Evolutionary conservation across 148 eudicot species (phyloP).

Genomic region (Rhododendron ovatum): DNA sequence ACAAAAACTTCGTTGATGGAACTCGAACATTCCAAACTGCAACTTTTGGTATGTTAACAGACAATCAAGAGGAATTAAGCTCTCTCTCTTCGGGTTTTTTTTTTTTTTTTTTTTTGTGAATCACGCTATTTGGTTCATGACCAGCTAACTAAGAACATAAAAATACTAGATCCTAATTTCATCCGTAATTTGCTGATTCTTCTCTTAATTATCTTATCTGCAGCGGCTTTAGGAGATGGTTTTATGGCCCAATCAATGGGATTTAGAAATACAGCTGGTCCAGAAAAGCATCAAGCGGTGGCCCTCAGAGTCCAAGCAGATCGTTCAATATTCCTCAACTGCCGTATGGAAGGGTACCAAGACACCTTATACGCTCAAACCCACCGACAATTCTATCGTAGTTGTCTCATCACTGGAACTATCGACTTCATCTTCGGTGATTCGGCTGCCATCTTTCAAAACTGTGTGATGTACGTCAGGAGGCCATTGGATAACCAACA

Average conservation of each 20-base stretch:
- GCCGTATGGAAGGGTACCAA: conserved; percentile 70
- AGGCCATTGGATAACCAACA: conserved; percentile 55
- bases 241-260: conserved; percentile 66
- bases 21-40: conserved; percentile 63
- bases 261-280: conserved; percentile 75
- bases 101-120: background rate
- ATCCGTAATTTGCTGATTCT: background rate
- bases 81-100: background rate
- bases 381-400: conserved; percentile 59
- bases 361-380: conserved; percentile 63
- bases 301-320: conserved; percentile 74
- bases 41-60: conserved; percentile 60
- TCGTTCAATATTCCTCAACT: conserved; percentile 57
- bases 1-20: conserved; percentile 66
- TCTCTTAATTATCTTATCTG: background rate
- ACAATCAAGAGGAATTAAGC: background rate
- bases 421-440: conserved; percentile 75
- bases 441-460: conserved; percentile 60
- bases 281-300: conserved; percentile 76
- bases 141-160: background rate
- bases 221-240: conserved; percentile 69
- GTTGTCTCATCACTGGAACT: conserved; percentile 63
- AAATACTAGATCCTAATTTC: background rate
- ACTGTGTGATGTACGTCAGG: conserved; percentile 43
- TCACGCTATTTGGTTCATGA: background rate